A percentile compares a stretch with the other conserved stretches of the same genome.
Conservation (phyloP, 139 green algal species). For the Chloropicon primus region DNA sequence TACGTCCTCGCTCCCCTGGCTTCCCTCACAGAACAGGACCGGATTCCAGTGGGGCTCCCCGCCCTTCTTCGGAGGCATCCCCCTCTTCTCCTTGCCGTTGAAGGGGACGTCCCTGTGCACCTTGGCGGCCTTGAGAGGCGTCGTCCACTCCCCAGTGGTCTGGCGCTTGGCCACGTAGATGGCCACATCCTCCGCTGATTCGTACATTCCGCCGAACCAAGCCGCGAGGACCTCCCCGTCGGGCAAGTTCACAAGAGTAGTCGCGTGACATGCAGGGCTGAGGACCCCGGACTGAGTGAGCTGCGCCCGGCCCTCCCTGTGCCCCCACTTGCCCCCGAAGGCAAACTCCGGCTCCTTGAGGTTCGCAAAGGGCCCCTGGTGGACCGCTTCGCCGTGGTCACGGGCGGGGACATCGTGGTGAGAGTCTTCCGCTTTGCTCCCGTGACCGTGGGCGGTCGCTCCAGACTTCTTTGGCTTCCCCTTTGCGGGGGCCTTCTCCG, state of each 20-base stretch:
- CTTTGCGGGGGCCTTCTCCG: too few relatives aligned
- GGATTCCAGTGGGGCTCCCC: slow-evolving; percentile 23
- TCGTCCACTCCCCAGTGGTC: background rate
- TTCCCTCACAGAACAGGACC: slow-evolving; percentile 16
- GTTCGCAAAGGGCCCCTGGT: too few relatives aligned
- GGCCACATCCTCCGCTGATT: slow-evolving; percentile 15
- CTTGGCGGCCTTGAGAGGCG: background rate
- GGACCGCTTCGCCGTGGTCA: too few relatives aligned
- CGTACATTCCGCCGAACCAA: slow-evolving; percentile 20
- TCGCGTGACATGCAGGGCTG: slow-evolving; percentile 11
- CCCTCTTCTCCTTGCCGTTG: slow-evolving; percentile 12
- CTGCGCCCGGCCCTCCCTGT: background rate
- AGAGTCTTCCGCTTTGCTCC: too few relatives aligned
- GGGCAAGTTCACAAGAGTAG: slow-evolving; percentile 12
- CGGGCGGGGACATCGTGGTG: too few relatives aligned
- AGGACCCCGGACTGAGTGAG: background rate
- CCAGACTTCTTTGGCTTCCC: too few relatives aligned
- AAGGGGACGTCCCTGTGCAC: slow-evolving; percentile 14
- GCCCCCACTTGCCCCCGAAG: background rate
- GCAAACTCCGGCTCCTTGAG: background rate
- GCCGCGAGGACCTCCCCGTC: slow-evolving; percentile 8
- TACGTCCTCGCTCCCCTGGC: background rate
- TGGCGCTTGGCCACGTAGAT: slow-evolving; percentile 7
- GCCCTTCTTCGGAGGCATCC: slow-evolving; percentile 7
- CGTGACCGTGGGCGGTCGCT: too few relatives aligned